Evolutionary conservation across 1,284 basidiomycete species (phyloP), one percentile per base, ranked within the genome.

Genomic region (Abortiporus biennis): DNA sequence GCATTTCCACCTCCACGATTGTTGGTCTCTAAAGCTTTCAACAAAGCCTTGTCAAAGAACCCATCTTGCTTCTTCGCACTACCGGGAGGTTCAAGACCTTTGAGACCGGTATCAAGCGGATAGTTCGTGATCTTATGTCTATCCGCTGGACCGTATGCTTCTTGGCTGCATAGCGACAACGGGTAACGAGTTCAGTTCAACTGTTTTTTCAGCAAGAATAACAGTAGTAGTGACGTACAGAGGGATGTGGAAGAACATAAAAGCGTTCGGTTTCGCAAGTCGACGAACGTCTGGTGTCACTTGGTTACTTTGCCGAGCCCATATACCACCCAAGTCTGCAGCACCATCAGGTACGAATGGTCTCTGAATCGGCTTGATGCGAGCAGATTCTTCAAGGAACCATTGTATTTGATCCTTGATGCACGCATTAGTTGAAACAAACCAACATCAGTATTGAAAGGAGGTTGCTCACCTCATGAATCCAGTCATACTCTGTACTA

Each of bases 241-340:
- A 33, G 92, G 92, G 41, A 96, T 95, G 55, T 96, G 92, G 79
- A 94, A 95, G 68, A 93, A 95, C 84, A 92, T 88, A 52, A 94
- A 63, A 0, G 90, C 92, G 55, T 94, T 94, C 1, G 92, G 92
- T 61, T 92, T 94, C 3, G 86, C 88, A 1, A 93, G 68, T 41
- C 72, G 76, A 34, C 64, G 69, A 0, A 60, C 68, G 20, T 63
- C 62, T 1, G 82, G 76, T 1, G 74, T 66, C 27, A 83, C 53
- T 56, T 85, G 81, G 32, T 70, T 71, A 6, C 56, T 50, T 43
- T 70, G 76, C 35, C 74, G 68, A 35, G 55, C 59, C 85, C 85
- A 87, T 38, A 80, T 60, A 39, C 71, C 63, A 5, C 76, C 80
- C 1, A 90, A 55, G 53, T 92, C 89, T 37, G 76, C 76, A 0